Evolutionary conservation across 129 eudicot species (phyloP).

Genomic region (Chrysanthemum makinoi): DNA sequence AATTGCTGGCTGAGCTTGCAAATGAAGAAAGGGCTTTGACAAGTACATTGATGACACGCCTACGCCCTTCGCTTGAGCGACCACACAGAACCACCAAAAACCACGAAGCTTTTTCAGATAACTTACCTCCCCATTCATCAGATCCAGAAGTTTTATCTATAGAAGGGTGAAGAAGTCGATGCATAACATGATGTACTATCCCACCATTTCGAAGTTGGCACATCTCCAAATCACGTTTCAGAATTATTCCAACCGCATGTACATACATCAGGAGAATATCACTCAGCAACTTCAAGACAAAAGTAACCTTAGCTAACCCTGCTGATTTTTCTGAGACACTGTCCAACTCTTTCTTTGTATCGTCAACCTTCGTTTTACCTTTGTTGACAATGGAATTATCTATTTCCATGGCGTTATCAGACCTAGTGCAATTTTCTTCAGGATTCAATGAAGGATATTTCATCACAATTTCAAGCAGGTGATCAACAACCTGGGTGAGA

Average conservation of each 20-base stretch:
- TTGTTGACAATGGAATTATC: constrained; percentile 66
- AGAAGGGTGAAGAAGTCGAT: constrained; percentile 66
- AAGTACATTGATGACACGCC: constrained; percentile 84
- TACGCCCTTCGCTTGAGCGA: constrained; percentile 94
- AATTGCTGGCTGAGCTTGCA: constrained; percentile 52
- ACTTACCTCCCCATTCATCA: constrained; percentile 82
- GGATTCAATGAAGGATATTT: constrained; percentile 45
- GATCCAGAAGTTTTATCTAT: constrained; percentile 53
- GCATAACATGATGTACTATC: constrained; percentile 78
- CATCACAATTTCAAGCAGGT: constrained; percentile 79
- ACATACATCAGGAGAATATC: constrained; percentile 96
- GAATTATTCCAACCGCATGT: constrained; percentile 79
- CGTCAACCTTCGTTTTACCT: constrained; percentile 91
- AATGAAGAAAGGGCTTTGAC: constrained; percentile 80
- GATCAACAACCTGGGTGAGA: constrained; percentile 86
- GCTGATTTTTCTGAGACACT: constrained; percentile 69
- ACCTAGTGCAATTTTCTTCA: constrained; percentile 42
- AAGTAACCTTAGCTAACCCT: constrained; percentile 71
- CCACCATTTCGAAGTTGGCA: constrained; percentile 48
- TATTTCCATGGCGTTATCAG: constrained; percentile 65
- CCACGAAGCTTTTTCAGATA: constrained; percentile 96
- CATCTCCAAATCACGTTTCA: constrained; percentile 77
- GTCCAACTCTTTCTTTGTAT: constrained; percentile 50
- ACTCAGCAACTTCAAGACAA: constrained; percentile 84
- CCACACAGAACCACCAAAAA: constrained; percentile 94